phyloP scores from a whole-genome alignment of 2,329 filamentous ascomycete genomes.

The Colletotrichum magnum region DNA sequence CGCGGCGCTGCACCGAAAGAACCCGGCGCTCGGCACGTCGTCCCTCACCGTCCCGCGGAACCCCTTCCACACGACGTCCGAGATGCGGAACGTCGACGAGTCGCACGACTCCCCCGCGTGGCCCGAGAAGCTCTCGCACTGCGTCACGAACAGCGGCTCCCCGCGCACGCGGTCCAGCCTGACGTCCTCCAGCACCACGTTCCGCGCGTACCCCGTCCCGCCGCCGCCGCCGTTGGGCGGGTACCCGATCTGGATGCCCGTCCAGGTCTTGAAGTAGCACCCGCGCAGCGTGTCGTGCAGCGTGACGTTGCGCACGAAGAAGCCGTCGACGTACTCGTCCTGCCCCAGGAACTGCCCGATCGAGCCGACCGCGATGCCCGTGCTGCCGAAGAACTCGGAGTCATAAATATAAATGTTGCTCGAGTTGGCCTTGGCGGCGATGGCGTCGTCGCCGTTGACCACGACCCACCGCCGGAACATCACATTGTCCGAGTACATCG shows the following conservation, averaged over 20 bases:
- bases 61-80: slow-evolving; percentile 46
- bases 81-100: slow-evolving; percentile 50
- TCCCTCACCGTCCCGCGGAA: slow-evolving; percentile 48
- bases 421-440: slow-evolving; percentile 69
- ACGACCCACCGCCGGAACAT: slow-evolving; percentile 65
- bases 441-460: slow-evolving; percentile 67
- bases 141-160: slow-evolving; percentile 52
- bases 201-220: slow-evolving; percentile 59
- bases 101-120: slow-evolving; percentile 52
- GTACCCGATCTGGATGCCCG: slow-evolving; percentile 62
- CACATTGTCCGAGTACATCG: slow-evolving; percentile 66
- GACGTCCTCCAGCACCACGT: slow-evolving; percentile 51
- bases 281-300: slow-evolving; percentile 62
- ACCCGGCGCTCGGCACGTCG: slow-evolving; percentile 45
- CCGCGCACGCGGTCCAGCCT: slow-evolving; percentile 45
- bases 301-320: slow-evolving; percentile 62
- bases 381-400: slow-evolving; percentile 62
- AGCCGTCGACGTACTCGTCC: slow-evolving; percentile 64
- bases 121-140: slow-evolving; percentile 54
- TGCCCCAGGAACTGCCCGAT: slow-evolving; percentile 67
- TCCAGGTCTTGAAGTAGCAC: slow-evolving; percentile 73
- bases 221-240: slow-evolving; percentile 72
- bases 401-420: slow-evolving; percentile 67
- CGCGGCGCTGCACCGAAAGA: slow-evolving; percentile 50
- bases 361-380: slow-evolving; percentile 69